These are phyloP conservation scores for Proliferodiscus dingleyae DNA, from an alignment of 2,329 filamentous ascomycete genomes.

Conservation along the genomic window DNA sequence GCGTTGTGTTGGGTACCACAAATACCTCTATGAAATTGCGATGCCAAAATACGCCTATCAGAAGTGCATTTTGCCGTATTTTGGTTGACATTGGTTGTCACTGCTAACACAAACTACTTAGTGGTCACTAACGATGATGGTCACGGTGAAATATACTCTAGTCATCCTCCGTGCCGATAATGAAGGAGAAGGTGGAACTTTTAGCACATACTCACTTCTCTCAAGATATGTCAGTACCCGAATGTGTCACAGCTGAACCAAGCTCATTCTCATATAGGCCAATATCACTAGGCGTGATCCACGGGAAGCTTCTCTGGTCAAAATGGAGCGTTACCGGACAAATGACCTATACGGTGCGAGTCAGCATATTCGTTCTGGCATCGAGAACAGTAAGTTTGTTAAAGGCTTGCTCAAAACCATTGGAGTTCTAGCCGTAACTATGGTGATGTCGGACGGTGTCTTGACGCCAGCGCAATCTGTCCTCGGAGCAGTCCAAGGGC, in stretches of 20 bases:
- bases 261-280: too few species aligned
- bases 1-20: too few species aligned
- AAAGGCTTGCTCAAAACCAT: conserved; percentile 54
- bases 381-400: conserved; percentile 52
- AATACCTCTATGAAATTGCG: too few species aligned
- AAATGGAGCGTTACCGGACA: conserved; percentile 54
- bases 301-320: conserved; percentile 47
- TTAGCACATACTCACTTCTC: conserved; percentile 60
- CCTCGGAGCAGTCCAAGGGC: conserved; percentile 61
- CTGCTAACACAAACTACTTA: not conserved
- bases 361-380: conserved; percentile 46
- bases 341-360: conserved; percentile 48
- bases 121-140: conserved; percentile 64
- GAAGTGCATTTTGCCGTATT: too few species aligned
- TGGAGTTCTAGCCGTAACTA: conserved; percentile 59
- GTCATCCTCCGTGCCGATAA: conserved; percentile 63
- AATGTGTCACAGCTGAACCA: too few species aligned
- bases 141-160: conserved; percentile 63
- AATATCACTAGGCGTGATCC: conserved; percentile 58
- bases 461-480: conserved; percentile 66
- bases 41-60: too few species aligned
- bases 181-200: conserved; percentile 67
- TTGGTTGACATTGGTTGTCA: too few species aligned
- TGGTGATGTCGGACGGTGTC: conserved; percentile 61
- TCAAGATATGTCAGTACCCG: conserved; percentile 46